phyloP scores from a whole-genome alignment of 768 basidiomycete genomes.

The Imleria badia region DNA sequence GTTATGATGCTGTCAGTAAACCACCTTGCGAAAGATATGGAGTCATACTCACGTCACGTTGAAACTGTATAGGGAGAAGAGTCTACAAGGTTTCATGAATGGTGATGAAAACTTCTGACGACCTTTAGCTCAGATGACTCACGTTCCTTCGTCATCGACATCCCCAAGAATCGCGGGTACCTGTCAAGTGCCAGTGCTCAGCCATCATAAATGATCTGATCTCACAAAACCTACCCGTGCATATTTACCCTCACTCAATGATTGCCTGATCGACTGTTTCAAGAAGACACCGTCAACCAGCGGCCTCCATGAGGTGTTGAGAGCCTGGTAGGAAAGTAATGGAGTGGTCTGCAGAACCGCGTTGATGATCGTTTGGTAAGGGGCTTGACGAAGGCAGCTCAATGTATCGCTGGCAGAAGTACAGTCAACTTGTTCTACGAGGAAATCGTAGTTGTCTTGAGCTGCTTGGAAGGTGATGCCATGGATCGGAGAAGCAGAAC shows the following conservation, averaged over 20 bases:
- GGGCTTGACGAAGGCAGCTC: conserved; percentile 16
- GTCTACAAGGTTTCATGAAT: conserved; percentile 15
- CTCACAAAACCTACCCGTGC: conserved; percentile 19
- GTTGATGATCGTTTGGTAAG: conserved; percentile 10
- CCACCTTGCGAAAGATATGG: neutral
- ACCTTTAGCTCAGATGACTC: neutral
- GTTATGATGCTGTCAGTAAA: neutral
- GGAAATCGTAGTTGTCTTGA: conserved; percentile 18
- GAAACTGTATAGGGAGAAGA: conserved; percentile 22
- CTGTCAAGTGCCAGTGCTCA: neutral
- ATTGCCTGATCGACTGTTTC: neutral
- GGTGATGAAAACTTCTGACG: neutral
- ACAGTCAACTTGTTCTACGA: conserved; percentile 14
- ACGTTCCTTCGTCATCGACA: conserved; percentile 4
- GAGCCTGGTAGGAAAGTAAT: conserved; percentile 11
- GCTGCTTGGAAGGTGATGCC: conserved; percentile 1
- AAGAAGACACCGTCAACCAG: conserved; percentile 4
- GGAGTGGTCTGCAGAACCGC: conserved; percentile 8
- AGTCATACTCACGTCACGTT: conserved; percentile 22
- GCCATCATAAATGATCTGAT: neutral
- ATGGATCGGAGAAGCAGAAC: conserved; percentile 1
- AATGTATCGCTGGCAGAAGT: conserved; percentile 9
- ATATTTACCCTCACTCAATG: conserved; percentile 29
- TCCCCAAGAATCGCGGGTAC: neutral
- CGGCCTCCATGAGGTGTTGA: conserved; percentile 13